Evolutionary conservation across 768 basidiomycete genomes (phyloP), one percentile per base, ranked within the genome.

Genomic region (Panellus pusillus): DNA sequence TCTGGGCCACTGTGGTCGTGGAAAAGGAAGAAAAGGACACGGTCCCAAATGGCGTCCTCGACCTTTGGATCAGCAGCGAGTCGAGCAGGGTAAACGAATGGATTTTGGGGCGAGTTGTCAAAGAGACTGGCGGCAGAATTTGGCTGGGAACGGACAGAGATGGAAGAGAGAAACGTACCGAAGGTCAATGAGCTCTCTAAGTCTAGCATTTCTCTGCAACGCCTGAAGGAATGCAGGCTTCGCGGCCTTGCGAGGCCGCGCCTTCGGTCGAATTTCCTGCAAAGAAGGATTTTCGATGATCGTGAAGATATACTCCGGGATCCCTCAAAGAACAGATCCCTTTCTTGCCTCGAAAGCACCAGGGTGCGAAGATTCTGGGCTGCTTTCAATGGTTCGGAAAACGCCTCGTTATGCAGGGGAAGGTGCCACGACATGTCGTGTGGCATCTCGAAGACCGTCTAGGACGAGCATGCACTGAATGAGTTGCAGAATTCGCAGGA

Each of bases 21-120:
- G 32, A 35, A 35, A 2, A 35, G 32, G 32, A 43, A 43, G 18
- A 3, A 24, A 2, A 50, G 32, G 36, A 50, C 41, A 18, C 49
- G 49, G 41, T 39, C 19, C 49, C 49, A 50, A 17, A 50, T 43
- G 19, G 7, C 28, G 24, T 50, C 49, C 15, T 50, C 49, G 12
- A 8, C 6, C 14, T 2, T 18, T 27, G 49, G 41, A 41, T 50
- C 32, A 36, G 39, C 41, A 4, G 40, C 29, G 31, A 50, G 49
- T 35, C 15, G n/a, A 9, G 31, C 18, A n/a, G 49, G 49, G 31
- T 50, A 43, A 11, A 43, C 13, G n/a, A 43, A 35, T 2, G 29
- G 32, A 8, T 7, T 28, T 3, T 50, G 19, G 9, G 2, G 11
- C 9, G n/a, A 15, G 14, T 9, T 11, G 24, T 12, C 19, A 20